A percentile compares a stretch with the other conserved stretches of the same genome.
phyloP scores from a whole-genome alignment of 805 yeast species.

The Schizosaccharomyces japonicus region DNA sequence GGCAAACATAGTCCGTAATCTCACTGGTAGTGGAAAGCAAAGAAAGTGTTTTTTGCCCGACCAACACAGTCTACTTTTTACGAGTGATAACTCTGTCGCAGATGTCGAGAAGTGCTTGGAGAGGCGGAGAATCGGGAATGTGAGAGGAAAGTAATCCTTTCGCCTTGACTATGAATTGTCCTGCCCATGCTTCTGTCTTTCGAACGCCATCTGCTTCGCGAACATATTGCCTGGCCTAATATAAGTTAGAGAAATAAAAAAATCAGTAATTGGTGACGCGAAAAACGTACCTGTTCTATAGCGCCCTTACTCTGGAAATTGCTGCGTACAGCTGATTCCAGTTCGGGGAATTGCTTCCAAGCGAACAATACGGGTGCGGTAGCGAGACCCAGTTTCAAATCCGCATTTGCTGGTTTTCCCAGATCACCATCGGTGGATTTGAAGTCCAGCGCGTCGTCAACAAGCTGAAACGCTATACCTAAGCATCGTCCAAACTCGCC shows the following conservation, averaged over 20 bases:
- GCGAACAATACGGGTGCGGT: conserved; percentile 92
- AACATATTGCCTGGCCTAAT: conserved; percentile 44
- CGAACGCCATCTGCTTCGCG: conserved; percentile 46
- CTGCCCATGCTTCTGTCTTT: conserved; percentile 54
- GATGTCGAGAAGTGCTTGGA: conserved; percentile 64
- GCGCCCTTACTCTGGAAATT: conserved; percentile 67
- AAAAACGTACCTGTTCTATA: conserved; percentile 27
- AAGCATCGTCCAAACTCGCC: conserved; percentile 81
- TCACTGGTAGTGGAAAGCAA: too few relatives aligned
- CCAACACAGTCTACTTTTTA: conserved; percentile 25
- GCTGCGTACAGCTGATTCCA: conserved; percentile 64
- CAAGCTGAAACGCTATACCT: conserved; percentile 69
- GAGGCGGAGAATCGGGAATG: conserved; percentile 76
- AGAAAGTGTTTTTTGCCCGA: too few relatives aligned
- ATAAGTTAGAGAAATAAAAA: neutral
- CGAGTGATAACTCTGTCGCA: conserved; percentile 69
- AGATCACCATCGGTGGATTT: conserved; percentile 63
- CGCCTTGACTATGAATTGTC: conserved; percentile 54
- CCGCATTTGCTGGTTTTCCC: conserved; percentile 94
- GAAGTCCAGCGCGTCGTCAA: conserved; percentile 88
- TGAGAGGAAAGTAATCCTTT: conserved; percentile 33
- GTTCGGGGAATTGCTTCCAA: conserved; percentile 66
- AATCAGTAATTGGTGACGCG: neutral
- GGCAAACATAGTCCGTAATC: too few relatives aligned
- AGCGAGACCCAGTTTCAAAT: conserved; percentile 75